These are phyloP conservation scores for Lagenidium sp. DNA, from an alignment of 352 stramenopile species.

Conservation along the genomic window DNA sequence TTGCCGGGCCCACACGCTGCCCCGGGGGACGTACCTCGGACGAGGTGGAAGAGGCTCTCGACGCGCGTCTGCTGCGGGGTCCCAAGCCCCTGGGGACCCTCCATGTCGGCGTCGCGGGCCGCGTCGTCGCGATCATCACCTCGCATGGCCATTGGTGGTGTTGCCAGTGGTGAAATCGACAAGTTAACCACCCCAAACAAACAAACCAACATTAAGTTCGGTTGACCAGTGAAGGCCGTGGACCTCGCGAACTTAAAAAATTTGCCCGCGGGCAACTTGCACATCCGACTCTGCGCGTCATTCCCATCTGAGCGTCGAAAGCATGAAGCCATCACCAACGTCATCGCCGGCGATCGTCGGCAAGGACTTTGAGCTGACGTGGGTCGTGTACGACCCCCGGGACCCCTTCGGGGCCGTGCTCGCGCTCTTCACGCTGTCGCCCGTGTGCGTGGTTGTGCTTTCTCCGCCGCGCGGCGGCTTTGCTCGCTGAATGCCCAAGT, in stretches of 20 bases:
- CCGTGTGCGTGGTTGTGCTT: no score
- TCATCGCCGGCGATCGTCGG: conserved; percentile 4
- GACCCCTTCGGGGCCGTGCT: conserved; percentile 58
- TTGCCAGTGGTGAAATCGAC: neutral
- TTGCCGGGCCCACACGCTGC: no score
- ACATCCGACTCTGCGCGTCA: no score
- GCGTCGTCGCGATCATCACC: neutral
- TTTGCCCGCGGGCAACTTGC: no score
- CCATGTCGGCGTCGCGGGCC: neutral
- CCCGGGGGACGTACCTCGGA: conserved; percentile 31
- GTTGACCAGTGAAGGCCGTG: no score
- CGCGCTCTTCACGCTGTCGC: conserved; percentile 68
- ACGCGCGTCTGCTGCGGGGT: conserved; percentile 46
- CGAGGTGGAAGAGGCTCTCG: conserved; percentile 71
- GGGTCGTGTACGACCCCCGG: conserved; percentile 71
- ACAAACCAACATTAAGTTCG: neutral
- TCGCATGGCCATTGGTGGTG: neutral
- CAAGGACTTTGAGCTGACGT: conserved; percentile 80
- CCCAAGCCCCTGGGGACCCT: neutral
- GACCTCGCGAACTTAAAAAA: conserved; percentile 4
- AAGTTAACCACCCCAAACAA: no score
- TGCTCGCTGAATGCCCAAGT: neutral
- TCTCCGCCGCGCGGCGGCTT: no score
- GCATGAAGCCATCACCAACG: no score
- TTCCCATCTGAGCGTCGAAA: no score